Percentiles rank a stretch among this genome's conserved stretches.
Evolutionary conservation across 1,284 basidiomycete genomes (phyloP).

Genomic region (Wallemia mellicola): DNA sequence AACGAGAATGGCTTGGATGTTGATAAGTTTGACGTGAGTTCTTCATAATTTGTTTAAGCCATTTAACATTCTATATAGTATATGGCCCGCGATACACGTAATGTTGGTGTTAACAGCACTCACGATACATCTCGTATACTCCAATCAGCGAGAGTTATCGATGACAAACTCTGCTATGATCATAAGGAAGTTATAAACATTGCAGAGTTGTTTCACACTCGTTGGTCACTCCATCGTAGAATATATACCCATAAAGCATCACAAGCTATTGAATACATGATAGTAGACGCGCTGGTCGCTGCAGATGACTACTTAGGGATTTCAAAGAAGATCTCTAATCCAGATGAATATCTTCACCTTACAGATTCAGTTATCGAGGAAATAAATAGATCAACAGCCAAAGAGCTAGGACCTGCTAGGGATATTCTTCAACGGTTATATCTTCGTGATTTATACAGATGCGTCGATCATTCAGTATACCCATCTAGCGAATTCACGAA

Average conservation of each 20-base stretch:
- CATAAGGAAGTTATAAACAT: slow-evolving; percentile 32
- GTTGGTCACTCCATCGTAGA: slow-evolving; percentile 41
- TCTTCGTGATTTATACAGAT: slow-evolving; percentile 30
- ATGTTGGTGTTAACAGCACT: not conserved
- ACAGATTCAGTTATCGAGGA: slow-evolving; percentile 31
- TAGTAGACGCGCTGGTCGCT: slow-evolving; percentile 33
- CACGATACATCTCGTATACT: slow-evolving; percentile 11
- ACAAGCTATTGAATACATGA: slow-evolving; percentile 44
- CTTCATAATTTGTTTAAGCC: too few species aligned
- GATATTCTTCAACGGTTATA: slow-evolving; percentile 29
- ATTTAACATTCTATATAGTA: too few species aligned
- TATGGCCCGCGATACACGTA: slow-evolving; percentile 27
- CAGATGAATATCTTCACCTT: slow-evolving; percentile 28
- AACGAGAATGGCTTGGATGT: slow-evolving; percentile 45
- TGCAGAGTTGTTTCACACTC: slow-evolving; percentile 34
- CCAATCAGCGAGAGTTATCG: slow-evolving; percentile 35
- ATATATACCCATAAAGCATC: slow-evolving; percentile 54
- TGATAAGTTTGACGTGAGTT: slow-evolving; percentile 27
- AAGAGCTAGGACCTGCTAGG: slow-evolving; percentile 30
- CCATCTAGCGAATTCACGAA: slow-evolving; percentile 18
- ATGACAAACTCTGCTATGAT: slow-evolving; percentile 39
- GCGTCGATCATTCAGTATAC: slow-evolving; percentile 30
- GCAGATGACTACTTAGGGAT: slow-evolving; percentile 34
- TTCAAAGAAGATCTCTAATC: slow-evolving; percentile 25
- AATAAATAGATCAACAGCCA: slow-evolving; percentile 22